Evolutionary conservation across 352 stramenopile species (phyloP).

Genomic region (Globisporangium emineosum): DNA sequence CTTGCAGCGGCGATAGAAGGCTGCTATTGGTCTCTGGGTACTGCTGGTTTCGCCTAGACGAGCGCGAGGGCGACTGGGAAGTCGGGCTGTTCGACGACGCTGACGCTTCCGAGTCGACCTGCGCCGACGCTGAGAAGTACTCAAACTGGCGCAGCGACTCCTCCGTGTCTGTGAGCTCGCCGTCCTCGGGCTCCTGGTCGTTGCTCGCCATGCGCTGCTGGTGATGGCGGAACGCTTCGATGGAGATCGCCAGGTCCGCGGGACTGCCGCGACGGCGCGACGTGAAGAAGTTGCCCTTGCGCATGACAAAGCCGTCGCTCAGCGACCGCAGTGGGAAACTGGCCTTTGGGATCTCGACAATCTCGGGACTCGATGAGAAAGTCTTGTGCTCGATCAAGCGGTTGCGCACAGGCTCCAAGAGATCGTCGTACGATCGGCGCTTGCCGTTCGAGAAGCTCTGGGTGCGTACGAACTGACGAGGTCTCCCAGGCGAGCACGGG

Average conservation of each 20-base stretch:
- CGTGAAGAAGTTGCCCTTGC: constrained; percentile 57
- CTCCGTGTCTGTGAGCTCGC: constrained; percentile 40
- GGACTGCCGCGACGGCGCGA: constrained; percentile 65
- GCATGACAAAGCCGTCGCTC: constrained; percentile 74
- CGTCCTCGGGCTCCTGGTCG: constrained; percentile 35
- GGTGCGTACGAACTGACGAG: constrained; percentile 17
- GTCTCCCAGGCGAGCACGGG: background rate
- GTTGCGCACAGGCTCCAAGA: constrained; percentile 69
- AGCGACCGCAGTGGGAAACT: constrained; percentile 71
- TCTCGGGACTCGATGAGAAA: constrained; percentile 47
- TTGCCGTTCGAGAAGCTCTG: constrained; percentile 53
- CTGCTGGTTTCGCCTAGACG: constrained; percentile 20
- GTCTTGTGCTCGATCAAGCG: constrained; percentile 84
- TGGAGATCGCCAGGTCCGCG: constrained; percentile 69
- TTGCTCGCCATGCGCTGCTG: constrained; percentile 51
- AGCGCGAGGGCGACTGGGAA: constrained; percentile 22
- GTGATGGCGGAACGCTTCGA: constrained; percentile 70
- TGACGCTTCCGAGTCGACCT: constrained; percentile 3
- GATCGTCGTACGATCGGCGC: constrained; percentile 69
- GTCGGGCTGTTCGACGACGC: constrained; percentile 5
- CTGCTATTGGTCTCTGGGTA: constrained; percentile 11
- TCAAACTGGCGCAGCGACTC: constrained; percentile 33
- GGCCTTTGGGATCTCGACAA: constrained; percentile 45
- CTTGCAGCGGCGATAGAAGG: constrained; percentile 15
- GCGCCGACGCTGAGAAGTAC: constrained; percentile 28